Evolutionary conservation across 306 rosid species (phyloP).

Genomic region (Lathyrus sativus): DNA sequence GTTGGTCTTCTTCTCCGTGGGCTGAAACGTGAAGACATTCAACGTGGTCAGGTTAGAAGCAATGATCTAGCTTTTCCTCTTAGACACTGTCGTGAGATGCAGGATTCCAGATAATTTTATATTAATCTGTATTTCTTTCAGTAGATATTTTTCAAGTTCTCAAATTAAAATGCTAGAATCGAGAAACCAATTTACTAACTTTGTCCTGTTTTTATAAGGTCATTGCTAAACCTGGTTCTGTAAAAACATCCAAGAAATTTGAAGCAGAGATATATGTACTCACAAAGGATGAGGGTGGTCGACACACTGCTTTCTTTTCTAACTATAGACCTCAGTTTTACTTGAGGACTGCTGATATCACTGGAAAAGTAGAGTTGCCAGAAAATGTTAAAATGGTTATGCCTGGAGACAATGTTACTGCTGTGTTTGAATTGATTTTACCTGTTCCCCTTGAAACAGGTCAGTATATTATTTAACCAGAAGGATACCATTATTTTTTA

Average conservation of each 20-base stretch:
- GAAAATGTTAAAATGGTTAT: slow-evolving; percentile 93
- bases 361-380: slow-evolving; percentile 94
- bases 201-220: slow-evolving; percentile 53
- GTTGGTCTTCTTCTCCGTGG: slow-evolving; percentile 99
- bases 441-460: slow-evolving; percentile 95
- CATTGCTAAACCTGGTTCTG: slow-evolving; percentile 87
- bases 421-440: slow-evolving; percentile 76
- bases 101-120: slow-evolving; percentile 10
- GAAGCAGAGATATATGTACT: slow-evolving; percentile 98
- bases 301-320: slow-evolving; percentile 96
- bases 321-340: slow-evolving; percentile 97
- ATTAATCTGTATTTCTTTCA: slow-evolving; percentile 2
- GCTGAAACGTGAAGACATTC: slow-evolving; percentile 88
- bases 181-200: slow-evolving; percentile 19
- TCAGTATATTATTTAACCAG: slow-evolving; percentile 35
- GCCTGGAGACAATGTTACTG: slow-evolving; percentile 98
- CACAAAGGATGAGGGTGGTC: slow-evolving; percentile 98
- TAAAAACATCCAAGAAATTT: slow-evolving; percentile 80
- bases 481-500: neutral
- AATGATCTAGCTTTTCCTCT: slow-evolving; percentile 4
- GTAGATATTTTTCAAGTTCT: slow-evolving; percentile 2
- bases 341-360: slow-evolving; percentile 94
- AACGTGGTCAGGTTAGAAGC: slow-evolving; percentile 90
- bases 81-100: slow-evolving; percentile 25
- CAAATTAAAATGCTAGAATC: neutral